A percentile compares a stretch with the other conserved stretches of the same genome.
Evolutionary conservation across 192 early-diverging fungal genomes (phyloP).

Genomic region (Coemansia sp.): DNA sequence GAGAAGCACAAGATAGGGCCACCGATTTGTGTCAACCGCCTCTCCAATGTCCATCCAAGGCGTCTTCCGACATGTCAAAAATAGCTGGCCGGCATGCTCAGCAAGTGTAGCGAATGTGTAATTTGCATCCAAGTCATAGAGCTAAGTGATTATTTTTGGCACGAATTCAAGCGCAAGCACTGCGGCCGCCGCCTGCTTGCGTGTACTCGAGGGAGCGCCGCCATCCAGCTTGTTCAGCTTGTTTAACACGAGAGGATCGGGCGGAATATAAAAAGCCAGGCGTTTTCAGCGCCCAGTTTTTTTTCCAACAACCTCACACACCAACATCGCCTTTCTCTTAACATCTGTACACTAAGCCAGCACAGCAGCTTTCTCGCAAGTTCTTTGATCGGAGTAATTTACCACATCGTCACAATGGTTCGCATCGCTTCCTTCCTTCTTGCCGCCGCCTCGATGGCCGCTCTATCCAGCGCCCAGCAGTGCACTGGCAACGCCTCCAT

Average conservation of each 20-base stretch:
- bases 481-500: slow-evolving; percentile 43
- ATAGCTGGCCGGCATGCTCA: slow-evolving; percentile 2
- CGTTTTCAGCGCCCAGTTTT: background rate
- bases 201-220: too few species aligned
- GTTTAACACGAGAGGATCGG: background rate
- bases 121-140: background rate
- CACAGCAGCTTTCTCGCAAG: background rate
- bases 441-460: slow-evolving; percentile 16
- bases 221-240: too few species aligned
- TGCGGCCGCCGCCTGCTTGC: background rate
- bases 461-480: slow-evolving; percentile 22
- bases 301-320: slow-evolving; percentile 5
- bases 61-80: slow-evolving; percentile 1
- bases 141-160: background rate
- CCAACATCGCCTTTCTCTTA: background rate
- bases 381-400: background rate
- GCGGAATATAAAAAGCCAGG: slow-evolving; percentile 7
- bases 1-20: background rate
- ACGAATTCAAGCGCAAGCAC: background rate
- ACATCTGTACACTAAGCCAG: background rate
- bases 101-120: background rate
- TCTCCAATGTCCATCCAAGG: background rate
- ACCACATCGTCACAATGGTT: slow-evolving; percentile 17
- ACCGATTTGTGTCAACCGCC: background rate
- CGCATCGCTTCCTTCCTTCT: slow-evolving; percentile 26